Base-by-base conservation (phyloP, 345 rosid genomes). In the Pistacia atlantica region DNA sequence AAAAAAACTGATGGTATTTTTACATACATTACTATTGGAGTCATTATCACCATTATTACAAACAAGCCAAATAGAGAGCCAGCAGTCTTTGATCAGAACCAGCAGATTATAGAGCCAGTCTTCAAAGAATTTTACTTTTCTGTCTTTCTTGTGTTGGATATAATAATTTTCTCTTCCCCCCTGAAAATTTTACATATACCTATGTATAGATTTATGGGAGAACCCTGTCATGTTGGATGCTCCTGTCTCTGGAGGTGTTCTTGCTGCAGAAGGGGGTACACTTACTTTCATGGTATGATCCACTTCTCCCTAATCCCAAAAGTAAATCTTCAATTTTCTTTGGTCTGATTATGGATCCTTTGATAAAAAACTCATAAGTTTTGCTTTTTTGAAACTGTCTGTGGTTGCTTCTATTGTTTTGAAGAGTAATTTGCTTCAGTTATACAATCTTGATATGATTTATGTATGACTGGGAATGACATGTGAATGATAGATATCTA, bases 211-310 rank as follows among this genome's bases (percentile, higher is more conserved):
- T 80, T 46, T 77, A 20, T 83, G 88, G 92, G 85, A 82, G 81
- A 89, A 80, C 42, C 94, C 99, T 71, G 81, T 85, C 72, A 95
- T 95, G 97, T 84, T 93, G 88, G 99, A 95, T 83, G 99, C 99
- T 83, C 98, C 99, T 12, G 98, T 95, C 46, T 95, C 99, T 71
- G 98, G 98, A 78, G 99, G 99, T 75, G 90, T 93, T 86, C 89
- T 90, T 81, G 98, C 94, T 81, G 99, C 98, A 45, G 97, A 93
- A 84, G 88, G 92, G 59, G 91, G 91, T 61, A 78, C 93, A 31
- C 96, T 95, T n/a, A 90, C 96, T 71, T 95, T 95, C 86, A 93
- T 95, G 95, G 98, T 92, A 83, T 77, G 75, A 3, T 73, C 65
- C 42, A 46, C 5, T 31, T 72, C 74, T 72, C 31, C 70, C 25